Evolutionary conservation across 768 basidiomycete genomes (phyloP), one percentile per base, ranked within the genome.

Genomic region (Rhizopogon rudus): DNA sequence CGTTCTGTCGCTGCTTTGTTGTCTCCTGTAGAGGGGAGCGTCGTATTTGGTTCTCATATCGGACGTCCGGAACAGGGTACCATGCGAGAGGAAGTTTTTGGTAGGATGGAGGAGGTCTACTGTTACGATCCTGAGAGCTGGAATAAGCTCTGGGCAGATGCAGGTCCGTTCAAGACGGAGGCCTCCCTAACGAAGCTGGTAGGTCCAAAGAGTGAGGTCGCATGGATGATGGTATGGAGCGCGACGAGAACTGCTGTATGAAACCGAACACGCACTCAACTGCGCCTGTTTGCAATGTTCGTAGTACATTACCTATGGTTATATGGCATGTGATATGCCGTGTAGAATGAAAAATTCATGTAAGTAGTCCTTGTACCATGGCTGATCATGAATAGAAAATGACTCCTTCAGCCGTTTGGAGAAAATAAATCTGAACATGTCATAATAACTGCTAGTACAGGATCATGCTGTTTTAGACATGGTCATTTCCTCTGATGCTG

Each of bases 1-100:
- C 33, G 10, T 13, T 7, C 2, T 74, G 70, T 12, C 61, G 71
- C n/a, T 68, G 81, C 62, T 76, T 77, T 55, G 54, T 60, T 54
- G 40, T 40, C 41, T 71, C 17, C 67, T 66, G 10, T 61, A 46
- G 59, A 60, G 8, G 71, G 67, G 8, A 67, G 68, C 40, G 52
- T 71, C 14, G 56, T 69, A 40, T 70, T 72, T 54, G 71, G 72
- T 28, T 56, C 43, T 31, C 71, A 72, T 28, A 20, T 63, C 6
- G 62, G 57, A 12, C n/a, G 52, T 20, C 56, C 51, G 42, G 48
- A 41, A 10, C 62, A 57, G 39, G 63, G 62, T 7, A 39, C 40
- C 33, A 29, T 54, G 10, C 16, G 14, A 3, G 51, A 44, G 20
- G 46, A 40, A 29, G 28, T 49, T 3, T 41, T 51, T 22, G 60